Percentiles rank a stretch among this genome's conserved stretches.
Conservation (phyloP, 371 early-diverging fungal species). For the Mucor irregularis region DNA sequence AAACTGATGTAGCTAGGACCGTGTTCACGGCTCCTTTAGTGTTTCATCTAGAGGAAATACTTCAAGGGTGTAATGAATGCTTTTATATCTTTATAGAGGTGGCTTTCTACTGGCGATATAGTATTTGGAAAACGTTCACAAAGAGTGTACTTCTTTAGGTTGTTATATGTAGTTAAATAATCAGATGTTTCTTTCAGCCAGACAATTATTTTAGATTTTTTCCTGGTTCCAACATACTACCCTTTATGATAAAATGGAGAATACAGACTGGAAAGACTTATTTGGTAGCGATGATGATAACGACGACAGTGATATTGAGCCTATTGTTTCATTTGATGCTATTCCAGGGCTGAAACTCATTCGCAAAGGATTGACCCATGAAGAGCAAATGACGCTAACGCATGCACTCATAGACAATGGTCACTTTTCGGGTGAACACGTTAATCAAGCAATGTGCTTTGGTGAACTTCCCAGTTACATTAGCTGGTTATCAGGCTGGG, state of each 20-base stretch:
- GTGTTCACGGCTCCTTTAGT: no score
- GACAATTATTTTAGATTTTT: no score
- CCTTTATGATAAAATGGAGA: background rate
- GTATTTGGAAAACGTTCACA: no score
- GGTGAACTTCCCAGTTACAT: constrained; percentile 33
- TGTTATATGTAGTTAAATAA: no score
- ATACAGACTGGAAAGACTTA: constrained; percentile 36
- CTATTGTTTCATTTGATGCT: background rate
- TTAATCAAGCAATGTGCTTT: constrained; percentile 49
- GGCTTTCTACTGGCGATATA: no score
- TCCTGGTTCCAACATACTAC: no score
- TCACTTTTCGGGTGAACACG: constrained; percentile 19
- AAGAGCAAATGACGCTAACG: constrained; percentile 34
- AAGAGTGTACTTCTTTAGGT: no score
- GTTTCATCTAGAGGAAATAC: no score
- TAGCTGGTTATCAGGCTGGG: constrained; percentile 17
- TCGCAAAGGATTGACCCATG: constrained; percentile 31
- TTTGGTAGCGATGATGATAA: constrained; percentile 42
- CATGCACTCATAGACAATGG: constrained; percentile 26
- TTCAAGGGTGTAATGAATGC: no score
- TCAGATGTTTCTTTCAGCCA: no score
- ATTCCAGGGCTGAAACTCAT: constrained; percentile 34
- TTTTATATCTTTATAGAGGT: no score
- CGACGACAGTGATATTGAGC: constrained; percentile 2
- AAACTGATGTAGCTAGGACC: no score